Conservation (phyloP, 2,329 filamentous ascomycete genomes). For the Nemania bipapillata region DNA sequence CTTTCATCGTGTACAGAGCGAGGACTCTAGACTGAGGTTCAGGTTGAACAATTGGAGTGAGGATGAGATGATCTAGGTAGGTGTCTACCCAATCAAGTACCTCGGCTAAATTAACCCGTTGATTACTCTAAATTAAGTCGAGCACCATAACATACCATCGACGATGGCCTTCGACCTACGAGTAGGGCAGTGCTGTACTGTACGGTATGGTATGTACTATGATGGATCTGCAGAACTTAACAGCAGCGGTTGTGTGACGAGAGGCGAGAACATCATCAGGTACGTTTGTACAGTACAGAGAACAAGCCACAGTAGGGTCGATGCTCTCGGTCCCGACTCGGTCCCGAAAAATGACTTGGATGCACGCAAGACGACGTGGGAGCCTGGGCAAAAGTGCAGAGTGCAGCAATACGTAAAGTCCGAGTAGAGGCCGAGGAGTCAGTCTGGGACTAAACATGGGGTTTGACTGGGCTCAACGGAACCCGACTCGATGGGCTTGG, state of each 20-base stretch:
- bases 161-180: no score
- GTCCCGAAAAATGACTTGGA: conserved; percentile 28
- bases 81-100: no score
- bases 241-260: conserved; percentile 18
- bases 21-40: no score
- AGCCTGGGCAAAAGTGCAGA: background rate
- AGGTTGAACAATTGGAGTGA: no score
- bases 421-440: conserved; percentile 3
- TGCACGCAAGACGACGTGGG: conserved; percentile 3
- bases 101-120: no score
- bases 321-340: conserved; percentile 37
- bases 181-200: no score
- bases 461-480: conserved; percentile 5
- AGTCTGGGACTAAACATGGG: conserved; percentile 4
- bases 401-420: conserved; percentile 6
- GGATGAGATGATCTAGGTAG: no score
- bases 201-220: no score
- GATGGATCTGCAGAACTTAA: conserved; percentile 13
- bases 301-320: conserved; percentile 19
- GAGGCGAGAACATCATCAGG: conserved; percentile 14
- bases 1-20: background rate
- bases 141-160: no score
- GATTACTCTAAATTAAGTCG: no score
- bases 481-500: background rate
- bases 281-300: no score